Evolutionary conservation across 176 grass and related monocot species (phyloP), one percentile per base, ranked within the genome.

Genomic region (Aegilops bicornis): DNA sequence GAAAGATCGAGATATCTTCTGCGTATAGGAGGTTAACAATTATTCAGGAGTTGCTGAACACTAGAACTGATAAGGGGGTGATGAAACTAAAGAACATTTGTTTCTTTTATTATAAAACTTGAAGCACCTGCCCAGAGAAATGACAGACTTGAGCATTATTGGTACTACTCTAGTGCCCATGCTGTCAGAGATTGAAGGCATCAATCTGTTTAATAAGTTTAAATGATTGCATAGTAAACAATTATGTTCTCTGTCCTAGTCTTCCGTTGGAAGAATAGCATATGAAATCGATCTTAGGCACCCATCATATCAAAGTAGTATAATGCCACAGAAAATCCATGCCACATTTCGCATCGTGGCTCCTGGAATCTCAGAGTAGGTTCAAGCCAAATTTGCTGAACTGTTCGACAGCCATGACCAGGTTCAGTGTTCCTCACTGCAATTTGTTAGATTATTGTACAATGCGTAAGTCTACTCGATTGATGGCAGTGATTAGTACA

Each of bases 111-210:
- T 85, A 59, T 20, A 75, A 89, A 59, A 36, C 4, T 50, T 63
- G 36, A 61, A 83, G 75, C 74, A 75, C 66, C 45, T 83, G 63
- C 24, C 39, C 9, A 79, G 77, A 73, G 23, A 35, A 27, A 59
- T 59, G 24, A 43, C 85, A 83, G 75, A 47, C 22, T 68, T 75
- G 1, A 17, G 33, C 25, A 19, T 70, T 48, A 81, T 89, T 85
- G 42, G 84, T 76, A 87, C 48, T 37, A 87, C 76, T 84, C 85
- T 29, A 84, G 62, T 68, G 76, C 37, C 66, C 81, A 87, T 87
- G 64, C 36, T 80, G n/a, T 32, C 67, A 81, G 69, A 22, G n/a
- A 81, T 24, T 48, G 83, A 9, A 24, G 24, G 76, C n/a, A 69
- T 6, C 52, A 13, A 47, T 77, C 12, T 88, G 42, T 91, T 19